Evolutionary conservation across 768 basidiomycete species (phyloP), one percentile per base, ranked within the genome.

Genomic region (Leucogyrophana mollusca): DNA sequence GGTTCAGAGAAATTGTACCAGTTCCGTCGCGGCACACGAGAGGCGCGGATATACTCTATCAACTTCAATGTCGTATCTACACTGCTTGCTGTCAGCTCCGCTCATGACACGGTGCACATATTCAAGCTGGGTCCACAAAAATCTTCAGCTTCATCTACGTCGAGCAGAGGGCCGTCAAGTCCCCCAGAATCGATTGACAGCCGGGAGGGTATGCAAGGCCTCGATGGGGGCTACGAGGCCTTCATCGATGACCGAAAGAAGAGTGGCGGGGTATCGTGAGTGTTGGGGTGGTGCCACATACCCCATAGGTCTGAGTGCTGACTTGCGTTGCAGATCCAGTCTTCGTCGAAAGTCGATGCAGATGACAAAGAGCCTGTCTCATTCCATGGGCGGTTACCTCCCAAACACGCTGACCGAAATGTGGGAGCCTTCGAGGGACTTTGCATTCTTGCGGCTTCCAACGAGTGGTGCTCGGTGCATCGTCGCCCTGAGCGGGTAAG

Each of bases 361-460:
- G 43, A 61, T 93, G 56, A 86, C 88, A 3, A 85, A 87, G 58
- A 78, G 74, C 37, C 62, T 93, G 34, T 85, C 89, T 1, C 75
- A 84, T n/a, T 85, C 87, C 3, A 74, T 92, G 14, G 90, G 92
- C 13, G 86, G 85, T 0, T 92, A 92, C 58, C 75, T 94, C 1
- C 95, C 95, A 0, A 88, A 85, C 53, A 85, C 90, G 1, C 66
- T 98, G 37, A 90, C 93, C 16, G 95, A 96, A 62, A 83, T 98
- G 70, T 99, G 94, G 94, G 96, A 98, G 56, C 96, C 96, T 0
- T 78, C 90, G 27, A 74, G 95, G 6, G 95, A 96, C 60, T 98
- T 98, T 61, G 96, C 95, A 1, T 94, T 79, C 62, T 69, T 95
- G 47, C 83, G 90, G 58, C 66, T 99, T 18, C 92, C 94, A 41